Evolutionary conservation across 805 yeast genomes (phyloP).

Genomic region (Torulaspora microellipsoides): DNA sequence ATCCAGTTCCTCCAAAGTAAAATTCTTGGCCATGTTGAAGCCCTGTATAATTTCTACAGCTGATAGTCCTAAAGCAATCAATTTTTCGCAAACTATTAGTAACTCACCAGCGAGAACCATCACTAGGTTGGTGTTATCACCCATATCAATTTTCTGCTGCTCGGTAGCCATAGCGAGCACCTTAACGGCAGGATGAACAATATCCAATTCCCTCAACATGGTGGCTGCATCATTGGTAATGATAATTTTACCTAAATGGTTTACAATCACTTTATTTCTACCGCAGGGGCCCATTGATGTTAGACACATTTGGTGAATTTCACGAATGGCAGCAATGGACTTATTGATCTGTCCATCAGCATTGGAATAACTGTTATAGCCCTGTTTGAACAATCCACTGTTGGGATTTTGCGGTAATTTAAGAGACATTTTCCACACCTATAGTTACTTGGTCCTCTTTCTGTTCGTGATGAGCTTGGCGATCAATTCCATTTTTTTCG

Average conservation of each 20-base stretch:
- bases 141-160: constrained; percentile 97
- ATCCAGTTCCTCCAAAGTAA: constrained; percentile 64
- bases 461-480: constrained; percentile 1
- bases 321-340: constrained; percentile 91
- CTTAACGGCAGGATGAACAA: constrained; percentile 96
- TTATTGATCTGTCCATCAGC: constrained; percentile 93
- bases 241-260: constrained; percentile 77
- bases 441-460: background rate
- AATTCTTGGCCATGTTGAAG: constrained; percentile 78
- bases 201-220: constrained; percentile 86
- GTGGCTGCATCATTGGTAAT: constrained; percentile 98
- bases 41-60: constrained; percentile 94
- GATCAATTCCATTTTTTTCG: constrained; percentile 1
- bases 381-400: constrained; percentile 91
- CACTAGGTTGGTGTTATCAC: constrained; percentile 92
- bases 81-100: constrained; percentile 78
- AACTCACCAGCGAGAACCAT: constrained; percentile 90
- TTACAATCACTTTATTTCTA: constrained; percentile 90
- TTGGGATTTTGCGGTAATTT: constrained; percentile 91
- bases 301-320: constrained; percentile 83
- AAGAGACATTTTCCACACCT: constrained; percentile 59
- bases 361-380: constrained; percentile 78
- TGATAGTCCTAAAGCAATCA: constrained; percentile 77
- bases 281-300: constrained; percentile 98
- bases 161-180: constrained; percentile 92